These are phyloP conservation scores for Ensete glaucum DNA, from an alignment of 176 grass and related monocot species.

Conservation along the genomic window DNA sequence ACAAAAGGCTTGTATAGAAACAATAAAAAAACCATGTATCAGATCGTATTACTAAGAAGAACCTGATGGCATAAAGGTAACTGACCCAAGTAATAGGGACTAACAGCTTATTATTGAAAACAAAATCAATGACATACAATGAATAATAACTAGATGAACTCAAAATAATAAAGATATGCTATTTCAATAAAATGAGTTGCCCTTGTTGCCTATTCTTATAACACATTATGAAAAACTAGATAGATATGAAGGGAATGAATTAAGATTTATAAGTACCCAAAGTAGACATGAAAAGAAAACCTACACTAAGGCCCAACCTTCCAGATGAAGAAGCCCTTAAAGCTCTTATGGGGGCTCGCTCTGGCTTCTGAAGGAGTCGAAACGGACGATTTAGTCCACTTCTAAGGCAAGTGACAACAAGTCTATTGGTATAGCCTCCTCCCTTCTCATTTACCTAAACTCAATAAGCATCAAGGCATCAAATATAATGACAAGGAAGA, in stretches of 20 bases:
- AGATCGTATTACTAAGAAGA: not conserved
- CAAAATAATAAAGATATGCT: not conserved
- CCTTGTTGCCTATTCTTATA: not conserved
- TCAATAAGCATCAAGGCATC: constrained; percentile 12
- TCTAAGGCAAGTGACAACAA: constrained; percentile 84
- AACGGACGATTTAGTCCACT: constrained; percentile 95
- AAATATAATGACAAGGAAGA: not conserved
- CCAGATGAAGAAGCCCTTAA: constrained; percentile 93
- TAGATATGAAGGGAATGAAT: not conserved
- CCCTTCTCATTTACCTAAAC: constrained; percentile 85
- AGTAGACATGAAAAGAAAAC: constrained; percentile 2
- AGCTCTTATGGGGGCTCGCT: constrained; percentile 91
- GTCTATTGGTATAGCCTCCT: constrained; percentile 87
- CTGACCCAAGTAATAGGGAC: not conserved
- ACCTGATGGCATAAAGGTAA: not conserved
- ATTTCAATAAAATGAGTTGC: not conserved
- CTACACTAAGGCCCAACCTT: constrained; percentile 39
- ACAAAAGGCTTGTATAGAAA: not conserved
- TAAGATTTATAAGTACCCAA: not conserved
- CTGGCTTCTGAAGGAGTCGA: constrained; percentile 90
- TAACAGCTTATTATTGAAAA: not conserved
- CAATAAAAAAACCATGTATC: no score
- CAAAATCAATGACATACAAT: not conserved
- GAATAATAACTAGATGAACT: not conserved
- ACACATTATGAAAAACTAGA: not conserved